Base-by-base conservation (phyloP, 2,329 filamentous ascomycete species). In the Trichocomaceae sp. region DNA sequence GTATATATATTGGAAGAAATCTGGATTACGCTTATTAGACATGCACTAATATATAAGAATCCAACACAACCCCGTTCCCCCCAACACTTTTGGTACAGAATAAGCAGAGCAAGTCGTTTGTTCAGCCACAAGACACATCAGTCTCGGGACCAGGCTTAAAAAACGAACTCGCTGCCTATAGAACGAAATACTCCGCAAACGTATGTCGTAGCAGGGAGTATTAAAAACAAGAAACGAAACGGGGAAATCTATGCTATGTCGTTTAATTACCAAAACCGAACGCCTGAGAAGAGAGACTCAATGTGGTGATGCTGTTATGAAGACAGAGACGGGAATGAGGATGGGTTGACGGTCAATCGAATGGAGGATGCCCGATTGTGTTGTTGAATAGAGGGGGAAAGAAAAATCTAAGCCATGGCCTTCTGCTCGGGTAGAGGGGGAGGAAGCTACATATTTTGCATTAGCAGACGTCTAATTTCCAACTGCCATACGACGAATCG, bases 231-330 rank as follows among this genome's bases (percentile, higher is more conserved):
- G 3, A 61, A 61, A 57, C 45, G 49, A 54, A 60, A 62, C 54
- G 61, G 57, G 39, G 60, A 65, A 61, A 63, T 69, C 67, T 69
- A 69, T 70, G 66, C 63, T 61, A 67, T 68, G 66, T 64, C 61
- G 62, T 65, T 62, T 62, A 56, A 49, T 37, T 64, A 64, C 60
- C 61, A 62, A 59, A 64, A 64, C 65, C 66, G 58, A 70, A 71
- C 68, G 69, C 69, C 69, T 60, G 64, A 69, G 68, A 69, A 70
- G 64, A 69, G 66, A 71, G 63, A 68, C 44, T 54, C 46, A 39
- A 54, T 54, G 51, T 45, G 45, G 22, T 12, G 33, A 47, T 52
- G 52, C 33, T 53, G 44, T 42, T 57, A 62, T 60, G 59, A 64
- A 58, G 63, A 62, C 37, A 47, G 44, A 56, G 31, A n/a, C 42